phyloP scores from a whole-genome alignment of 441 rosid genomes.

The Erysimum cheiri region DNA sequence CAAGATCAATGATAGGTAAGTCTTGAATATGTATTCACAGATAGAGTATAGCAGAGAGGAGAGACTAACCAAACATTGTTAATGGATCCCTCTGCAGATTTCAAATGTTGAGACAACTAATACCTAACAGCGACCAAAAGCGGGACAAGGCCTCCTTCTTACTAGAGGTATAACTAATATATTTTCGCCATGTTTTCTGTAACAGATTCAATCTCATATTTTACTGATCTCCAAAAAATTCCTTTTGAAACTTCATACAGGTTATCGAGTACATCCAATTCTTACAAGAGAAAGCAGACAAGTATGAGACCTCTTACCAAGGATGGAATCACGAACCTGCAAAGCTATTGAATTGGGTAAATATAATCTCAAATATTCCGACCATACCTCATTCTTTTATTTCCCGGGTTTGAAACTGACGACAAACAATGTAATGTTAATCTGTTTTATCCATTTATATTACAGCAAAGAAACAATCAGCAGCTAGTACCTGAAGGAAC shows the following conservation, averaged over 20 bases:
- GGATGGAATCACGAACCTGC: slow-evolving; percentile 80
- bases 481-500: slow-evolving; percentile 53
- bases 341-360: slow-evolving; percentile 79
- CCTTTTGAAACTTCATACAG: slow-evolving; percentile 44
- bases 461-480: slow-evolving; percentile 62
- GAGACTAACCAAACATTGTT: slow-evolving; percentile 16
- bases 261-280: slow-evolving; percentile 91
- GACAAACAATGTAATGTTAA: slow-evolving; percentile 16
- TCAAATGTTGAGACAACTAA: slow-evolving; percentile 83
- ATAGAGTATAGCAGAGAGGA: neutral
- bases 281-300: slow-evolving; percentile 81
- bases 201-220: neutral
- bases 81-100: slow-evolving; percentile 57
- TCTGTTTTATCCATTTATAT: slow-evolving; percentile 21
- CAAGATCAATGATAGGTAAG: slow-evolving; percentile 92
- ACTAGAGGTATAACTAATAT: slow-evolving; percentile 61
- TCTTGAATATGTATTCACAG: neutral
- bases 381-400: neutral
- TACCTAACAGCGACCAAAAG: slow-evolving; percentile 93
- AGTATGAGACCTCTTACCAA: slow-evolving; percentile 67
- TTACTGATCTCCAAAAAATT: neutral
- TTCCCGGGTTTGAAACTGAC: neutral
- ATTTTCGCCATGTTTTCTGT: neutral
- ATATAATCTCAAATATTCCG: slow-evolving; percentile 20
- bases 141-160: slow-evolving; percentile 96